Conservation (phyloP, 768 basidiomycete species). For the Neoboletus brunneissimus region DNA sequence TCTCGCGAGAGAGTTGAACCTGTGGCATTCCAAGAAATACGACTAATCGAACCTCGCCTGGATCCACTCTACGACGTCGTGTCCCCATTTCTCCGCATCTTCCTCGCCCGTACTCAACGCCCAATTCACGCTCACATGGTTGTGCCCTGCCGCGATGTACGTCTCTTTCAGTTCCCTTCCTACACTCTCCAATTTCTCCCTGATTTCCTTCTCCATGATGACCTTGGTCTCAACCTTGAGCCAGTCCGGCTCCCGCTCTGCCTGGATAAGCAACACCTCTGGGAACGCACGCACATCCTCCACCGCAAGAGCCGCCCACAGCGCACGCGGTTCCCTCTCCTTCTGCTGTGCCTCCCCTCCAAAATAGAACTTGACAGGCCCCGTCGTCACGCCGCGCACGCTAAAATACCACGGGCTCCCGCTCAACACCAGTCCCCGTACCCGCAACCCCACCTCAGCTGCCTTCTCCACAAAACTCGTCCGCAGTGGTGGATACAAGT, state of each 20-base stretch:
- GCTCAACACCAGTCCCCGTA: constrained; percentile 47
- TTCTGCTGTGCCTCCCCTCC: constrained; percentile 42
- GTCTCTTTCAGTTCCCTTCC: constrained; percentile 23
- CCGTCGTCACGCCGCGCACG: constrained; percentile 23
- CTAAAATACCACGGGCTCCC: constrained; percentile 45
- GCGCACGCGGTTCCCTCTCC: constrained; percentile 39
- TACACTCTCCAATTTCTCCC: constrained; percentile 31
- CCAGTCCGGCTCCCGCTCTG: constrained; percentile 53
- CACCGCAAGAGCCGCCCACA: constrained; percentile 39
- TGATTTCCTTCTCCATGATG: constrained; percentile 40
- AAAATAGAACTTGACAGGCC: constrained; percentile 27
- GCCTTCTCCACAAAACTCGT: constrained; percentile 31
- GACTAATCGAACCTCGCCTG: constrained; percentile 16
- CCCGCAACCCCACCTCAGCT: constrained; percentile 17
- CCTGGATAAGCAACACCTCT: constrained; percentile 45
- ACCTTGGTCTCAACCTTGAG: constrained; percentile 35
- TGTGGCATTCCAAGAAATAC: constrained; percentile 5
- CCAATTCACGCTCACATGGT: constrained; percentile 58
- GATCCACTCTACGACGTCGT: constrained; percentile 41
- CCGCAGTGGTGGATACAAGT: constrained; percentile 34
- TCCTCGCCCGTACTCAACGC: constrained; percentile 51
- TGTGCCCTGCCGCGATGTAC: constrained; percentile 50
- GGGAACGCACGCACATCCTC: constrained; percentile 42
- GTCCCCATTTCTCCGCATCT: constrained; percentile 62
- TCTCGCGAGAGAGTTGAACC: neutral